These are phyloP conservation scores for Acacia pycnantha DNA, from an alignment of 331 rosid species.

Conservation along the genomic window DNA sequence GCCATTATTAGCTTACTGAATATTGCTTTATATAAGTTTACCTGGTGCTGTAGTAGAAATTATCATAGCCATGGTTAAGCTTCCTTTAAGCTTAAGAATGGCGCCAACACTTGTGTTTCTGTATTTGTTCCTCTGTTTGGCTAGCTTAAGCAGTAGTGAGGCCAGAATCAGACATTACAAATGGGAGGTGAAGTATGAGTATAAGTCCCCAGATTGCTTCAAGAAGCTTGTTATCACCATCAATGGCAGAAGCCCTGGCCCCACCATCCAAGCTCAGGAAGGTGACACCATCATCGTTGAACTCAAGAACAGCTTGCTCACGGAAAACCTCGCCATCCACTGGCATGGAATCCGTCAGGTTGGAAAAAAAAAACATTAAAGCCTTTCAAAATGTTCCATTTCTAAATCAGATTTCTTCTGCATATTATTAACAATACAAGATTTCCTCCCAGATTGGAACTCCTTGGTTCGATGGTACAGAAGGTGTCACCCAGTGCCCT, in stretches of 20 bases:
- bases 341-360: conserved; percentile 99
- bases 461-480: conserved; percentile 97
- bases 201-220: conserved; percentile 76
- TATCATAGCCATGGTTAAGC: conserved; percentile 27
- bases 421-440: not conserved
- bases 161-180: conserved; percentile 54
- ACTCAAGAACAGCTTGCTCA: conserved; percentile 55
- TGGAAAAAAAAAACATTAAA: not conserved
- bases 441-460: conserved; percentile 58
- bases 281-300: conserved; percentile 77
- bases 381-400: not conserved
- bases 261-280: conserved; percentile 72
- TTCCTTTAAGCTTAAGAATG: conserved; percentile 14
- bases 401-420: not conserved
- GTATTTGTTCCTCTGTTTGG: conserved; percentile 29
- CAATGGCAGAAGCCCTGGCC: conserved; percentile 79
- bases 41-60: not conserved
- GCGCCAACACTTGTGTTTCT: conserved; percentile 31
- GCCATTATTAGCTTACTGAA: not conserved
- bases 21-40: not conserved
- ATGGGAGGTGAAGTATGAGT: conserved; percentile 81
- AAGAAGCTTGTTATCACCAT: conserved; percentile 68
- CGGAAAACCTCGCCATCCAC: conserved; percentile 81
- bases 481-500: conserved; percentile 89
- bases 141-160: conserved; percentile 34